Conservation (phyloP, 2,329 filamentous ascomycete genomes). For the Rutstroemia sp. region DNA sequence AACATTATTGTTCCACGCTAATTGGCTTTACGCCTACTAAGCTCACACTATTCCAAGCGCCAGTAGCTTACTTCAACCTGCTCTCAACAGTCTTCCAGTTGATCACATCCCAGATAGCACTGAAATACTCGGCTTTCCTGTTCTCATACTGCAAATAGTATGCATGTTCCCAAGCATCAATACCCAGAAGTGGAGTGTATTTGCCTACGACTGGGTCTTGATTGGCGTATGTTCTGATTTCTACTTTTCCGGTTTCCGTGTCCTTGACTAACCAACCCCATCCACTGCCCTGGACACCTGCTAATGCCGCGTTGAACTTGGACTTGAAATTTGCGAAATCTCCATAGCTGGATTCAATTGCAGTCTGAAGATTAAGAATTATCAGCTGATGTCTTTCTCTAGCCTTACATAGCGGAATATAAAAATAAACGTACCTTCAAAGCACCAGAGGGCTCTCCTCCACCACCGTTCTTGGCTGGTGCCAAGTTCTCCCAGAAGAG, state of each 20-base stretch:
- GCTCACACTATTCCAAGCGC: neutral
- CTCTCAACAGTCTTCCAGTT: constrained; percentile 90
- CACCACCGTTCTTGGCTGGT: constrained; percentile 58
- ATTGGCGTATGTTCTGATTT: constrained; percentile 68
- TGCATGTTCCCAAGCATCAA: constrained; percentile 95
- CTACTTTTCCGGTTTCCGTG: constrained; percentile 44
- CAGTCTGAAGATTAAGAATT: constrained; percentile 16
- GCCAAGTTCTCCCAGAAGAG: constrained; percentile 66
- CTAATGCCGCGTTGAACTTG: constrained; percentile 50
- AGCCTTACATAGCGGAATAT: neutral
- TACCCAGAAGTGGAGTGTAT: constrained; percentile 73
- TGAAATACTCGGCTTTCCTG: constrained; percentile 93
- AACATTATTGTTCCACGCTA: too few species aligned
- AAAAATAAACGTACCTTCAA: constrained; percentile 31
- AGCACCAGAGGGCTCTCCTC: constrained; percentile 45
- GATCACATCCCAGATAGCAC: constrained; percentile 86
- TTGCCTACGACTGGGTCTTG: constrained; percentile 84
- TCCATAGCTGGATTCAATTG: constrained; percentile 37
- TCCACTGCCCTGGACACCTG: constrained; percentile 52
- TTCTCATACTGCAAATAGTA: constrained; percentile 97
- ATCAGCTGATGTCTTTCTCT: neutral
- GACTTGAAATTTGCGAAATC: constrained; percentile 46
- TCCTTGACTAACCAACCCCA: constrained; percentile 53
- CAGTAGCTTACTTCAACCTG: constrained; percentile 46
- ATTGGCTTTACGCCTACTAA: too few species aligned